Conservation (phyloP, 1,139 yeast genomes). For the Suhomyces taliae region DNA sequence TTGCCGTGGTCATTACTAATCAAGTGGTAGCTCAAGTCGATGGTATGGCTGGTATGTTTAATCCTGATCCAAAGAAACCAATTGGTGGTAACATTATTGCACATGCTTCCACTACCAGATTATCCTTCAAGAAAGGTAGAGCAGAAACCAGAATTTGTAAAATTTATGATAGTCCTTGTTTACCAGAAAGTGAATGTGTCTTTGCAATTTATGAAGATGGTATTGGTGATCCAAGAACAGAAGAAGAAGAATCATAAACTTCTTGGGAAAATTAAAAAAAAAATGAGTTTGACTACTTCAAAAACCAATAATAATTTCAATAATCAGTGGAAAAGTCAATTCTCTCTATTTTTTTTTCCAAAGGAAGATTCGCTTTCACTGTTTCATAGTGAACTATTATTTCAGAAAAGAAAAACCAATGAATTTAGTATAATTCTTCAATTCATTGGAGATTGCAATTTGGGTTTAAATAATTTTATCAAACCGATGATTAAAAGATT, state of each 20-base stretch:
- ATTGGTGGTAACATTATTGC: conserved; percentile 99
- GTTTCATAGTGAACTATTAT: too few relatives aligned
- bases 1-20: conserved; percentile 96
- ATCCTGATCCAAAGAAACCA: conserved; percentile 98
- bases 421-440: too few relatives aligned
- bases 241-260: conserved; percentile 44
- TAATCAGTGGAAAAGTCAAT: too few relatives aligned
- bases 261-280: too few relatives aligned
- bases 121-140: conserved; percentile 85
- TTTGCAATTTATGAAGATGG: conserved; percentile 98
- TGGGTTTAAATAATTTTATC: neutral
- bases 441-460: neutral
- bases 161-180: conserved; percentile 91
- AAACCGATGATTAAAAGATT: neutral
- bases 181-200: conserved; percentile 92
- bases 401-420: too few relatives aligned
- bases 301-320: too few relatives aligned
- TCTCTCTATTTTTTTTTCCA: too few relatives aligned
- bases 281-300: too few relatives aligned
- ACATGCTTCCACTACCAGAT: conserved; percentile 91
- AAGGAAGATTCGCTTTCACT: too few relatives aligned
- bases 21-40: conserved; percentile 99
- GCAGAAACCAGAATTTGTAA: conserved; percentile 93
- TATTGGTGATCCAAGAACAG: conserved; percentile 90
- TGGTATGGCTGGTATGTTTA: conserved; percentile 78